Conservation (phyloP, 2,329 filamentous ascomycete genomes). For the Emericellopsis atlantica region DNA sequence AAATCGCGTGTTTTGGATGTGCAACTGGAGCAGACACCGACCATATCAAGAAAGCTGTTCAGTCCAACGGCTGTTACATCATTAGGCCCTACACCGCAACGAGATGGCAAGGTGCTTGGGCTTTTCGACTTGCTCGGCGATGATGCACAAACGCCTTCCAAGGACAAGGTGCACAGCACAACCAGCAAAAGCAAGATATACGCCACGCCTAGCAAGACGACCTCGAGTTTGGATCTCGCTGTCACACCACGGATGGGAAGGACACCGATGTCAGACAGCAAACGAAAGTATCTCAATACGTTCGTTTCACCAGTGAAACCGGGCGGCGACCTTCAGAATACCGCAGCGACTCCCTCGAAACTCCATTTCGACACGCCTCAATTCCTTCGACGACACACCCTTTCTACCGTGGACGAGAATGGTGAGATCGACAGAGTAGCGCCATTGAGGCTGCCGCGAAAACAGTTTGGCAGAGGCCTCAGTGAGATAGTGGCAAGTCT, state of each 20-base stretch:
- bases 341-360: conserved; percentile 36
- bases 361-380: conserved; percentile 56
- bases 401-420: conserved; percentile 45
- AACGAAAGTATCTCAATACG: conserved; percentile 46
- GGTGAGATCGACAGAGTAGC: conserved; percentile 32
- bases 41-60: conserved; percentile 44
- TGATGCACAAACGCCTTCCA: conserved; percentile 15
- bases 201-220: conserved; percentile 36
- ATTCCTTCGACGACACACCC: conserved; percentile 42
- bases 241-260: conserved; percentile 21
- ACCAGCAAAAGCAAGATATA: conserved; percentile 9
- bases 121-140: conserved; percentile 59
- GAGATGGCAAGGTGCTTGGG: conserved; percentile 63
- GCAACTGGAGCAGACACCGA: conserved; percentile 40
- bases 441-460: conserved; percentile 41
- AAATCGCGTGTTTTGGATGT: conserved; percentile 24
- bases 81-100: conserved; percentile 69
- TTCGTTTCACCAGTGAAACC: conserved; percentile 52
- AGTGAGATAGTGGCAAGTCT: conserved; percentile 64
- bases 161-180: background rate
- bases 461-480: conserved; percentile 54
- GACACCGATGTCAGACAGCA: conserved; percentile 44
- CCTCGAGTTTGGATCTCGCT: conserved; percentile 13
- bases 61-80: conserved; percentile 45
- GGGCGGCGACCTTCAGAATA: conserved; percentile 24